phyloP scores from a whole-genome alignment of 176 grass and related monocot genomes.

The Phyllostachys edulis region DNA sequence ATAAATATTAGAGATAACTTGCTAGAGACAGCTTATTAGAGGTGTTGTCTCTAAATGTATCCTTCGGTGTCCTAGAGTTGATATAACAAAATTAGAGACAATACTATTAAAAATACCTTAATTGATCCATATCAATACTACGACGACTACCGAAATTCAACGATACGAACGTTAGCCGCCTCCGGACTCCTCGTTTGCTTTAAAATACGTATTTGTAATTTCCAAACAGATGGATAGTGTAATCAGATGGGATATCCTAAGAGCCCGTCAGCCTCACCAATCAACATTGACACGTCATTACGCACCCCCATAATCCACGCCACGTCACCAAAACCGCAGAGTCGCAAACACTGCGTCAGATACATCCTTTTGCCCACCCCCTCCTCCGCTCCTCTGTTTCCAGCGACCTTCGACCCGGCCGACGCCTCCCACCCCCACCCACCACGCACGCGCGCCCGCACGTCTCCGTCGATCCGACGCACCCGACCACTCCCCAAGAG shows the following conservation, averaged over 20 bases:
- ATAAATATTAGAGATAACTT: too few relatives aligned
- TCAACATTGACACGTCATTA: neutral
- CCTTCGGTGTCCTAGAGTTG: too few relatives aligned
- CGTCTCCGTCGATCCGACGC: conserved; percentile 1
- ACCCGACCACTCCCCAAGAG: neutral
- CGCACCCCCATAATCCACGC: neutral
- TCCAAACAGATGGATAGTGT: neutral
- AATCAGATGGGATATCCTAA: neutral
- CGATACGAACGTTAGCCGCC: too few relatives aligned
- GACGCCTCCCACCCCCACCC: too few relatives aligned
- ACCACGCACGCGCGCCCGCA: too few relatives aligned
- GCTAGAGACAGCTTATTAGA: too few relatives aligned
- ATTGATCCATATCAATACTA: too few relatives aligned
- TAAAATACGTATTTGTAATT: neutral
- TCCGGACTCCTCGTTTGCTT: too few relatives aligned
- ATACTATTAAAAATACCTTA: too few relatives aligned
- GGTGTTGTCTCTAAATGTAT: too few relatives aligned
- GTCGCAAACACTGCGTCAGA: neutral
- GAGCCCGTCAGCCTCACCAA: neutral
- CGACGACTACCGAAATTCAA: too few relatives aligned
- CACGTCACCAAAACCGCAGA: neutral
- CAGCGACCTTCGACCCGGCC: neutral
- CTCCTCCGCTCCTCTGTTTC: neutral
- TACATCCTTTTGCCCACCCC: neutral
- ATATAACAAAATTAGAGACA: too few relatives aligned